Base-by-base conservation (phyloP, 2,329 filamentous ascomycete genomes). In the Phialophora tarda region DNA sequence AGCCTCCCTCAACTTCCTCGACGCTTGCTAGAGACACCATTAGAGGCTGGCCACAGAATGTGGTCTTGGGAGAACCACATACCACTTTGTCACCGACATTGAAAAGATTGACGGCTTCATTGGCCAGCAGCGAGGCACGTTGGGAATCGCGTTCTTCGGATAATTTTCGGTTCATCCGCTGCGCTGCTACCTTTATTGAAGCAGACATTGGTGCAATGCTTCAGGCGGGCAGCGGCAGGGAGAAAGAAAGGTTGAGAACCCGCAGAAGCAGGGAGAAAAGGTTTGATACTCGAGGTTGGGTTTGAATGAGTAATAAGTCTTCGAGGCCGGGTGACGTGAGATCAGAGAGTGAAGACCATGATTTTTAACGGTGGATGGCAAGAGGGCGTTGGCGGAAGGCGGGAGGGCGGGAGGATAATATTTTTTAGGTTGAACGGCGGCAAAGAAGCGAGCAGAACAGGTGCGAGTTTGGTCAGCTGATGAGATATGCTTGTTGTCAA, bases 1-100 rank as follows among this genome's bases (percentile, higher is more conserved):
- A n/a, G 82, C 82, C 76, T 83, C 81, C 73, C 80, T 78, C 62
- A 83, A 76, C 70, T 81, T 82, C 69, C 80, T 75, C 50, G 80
- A 80, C 44, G 81, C 81, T 64, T 80, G 78, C 81, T 83, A 67
- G 26, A 64, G 47, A 65, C 4, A 50, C 24, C 4, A 17, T 26
- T 12, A n/a, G 28, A 23, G 14, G 44, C 24, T 17, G 38, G 30
- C 23, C 30, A 14, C 21, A 26, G 26, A 50, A 23, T 8, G 1
- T n/a, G 24, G 21, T 48, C n/a, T 21, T 41, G 26, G 63, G 26
- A 21, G 32, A 48, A 41, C 63, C 54, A 71, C 75, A 53, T 76
- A 82, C 81, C 77, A 81, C 79, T 68, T 78, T 77, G 72, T 81
- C 77, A 63, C 81, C 80, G 64, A 80, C 75, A 70, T 81, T 78